Conservation (phyloP, 441 rosid genomes). For the Populus hybrid region DNA sequence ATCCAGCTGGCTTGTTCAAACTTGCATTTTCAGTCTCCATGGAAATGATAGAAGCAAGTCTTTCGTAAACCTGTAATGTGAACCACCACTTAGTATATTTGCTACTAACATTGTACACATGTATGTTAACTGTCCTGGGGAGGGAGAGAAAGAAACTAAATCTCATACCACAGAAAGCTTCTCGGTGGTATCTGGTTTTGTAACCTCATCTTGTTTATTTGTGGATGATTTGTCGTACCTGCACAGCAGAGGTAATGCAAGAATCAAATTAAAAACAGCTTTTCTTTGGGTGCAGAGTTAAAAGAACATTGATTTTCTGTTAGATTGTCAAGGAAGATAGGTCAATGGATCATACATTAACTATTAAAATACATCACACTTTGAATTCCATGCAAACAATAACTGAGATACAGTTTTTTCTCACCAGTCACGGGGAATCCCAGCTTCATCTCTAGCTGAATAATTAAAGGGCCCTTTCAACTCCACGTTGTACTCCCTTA, state of each 20-base stretch:
- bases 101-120: not conserved
- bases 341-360: not conserved
- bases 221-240: conserved; percentile 63
- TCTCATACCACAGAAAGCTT: conserved; percentile 59
- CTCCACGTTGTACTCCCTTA: conserved; percentile 75
- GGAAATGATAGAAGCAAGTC: conserved; percentile 74
- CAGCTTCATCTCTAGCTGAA: conserved; percentile 79
- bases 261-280: not conserved
- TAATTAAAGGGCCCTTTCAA: conserved; percentile 91
- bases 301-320: not conserved
- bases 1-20: conserved; percentile 35
- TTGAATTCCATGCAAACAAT: not conserved
- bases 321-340: not conserved
- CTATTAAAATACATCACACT: not conserved
- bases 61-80: conserved; percentile 58
- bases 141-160: not conserved
- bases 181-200: conserved; percentile 35
- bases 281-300: not conserved
- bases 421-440: conserved; percentile 90
- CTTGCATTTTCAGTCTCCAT: conserved; percentile 77
- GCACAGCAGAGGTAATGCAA: conserved; percentile 4
- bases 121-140: not conserved
- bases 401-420: conserved; percentile 7
- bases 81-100: not conserved
- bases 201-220: conserved; percentile 28